Evolutionary conservation across 83 land plant species (phyloP).

Genomic region (Picea abies): DNA sequence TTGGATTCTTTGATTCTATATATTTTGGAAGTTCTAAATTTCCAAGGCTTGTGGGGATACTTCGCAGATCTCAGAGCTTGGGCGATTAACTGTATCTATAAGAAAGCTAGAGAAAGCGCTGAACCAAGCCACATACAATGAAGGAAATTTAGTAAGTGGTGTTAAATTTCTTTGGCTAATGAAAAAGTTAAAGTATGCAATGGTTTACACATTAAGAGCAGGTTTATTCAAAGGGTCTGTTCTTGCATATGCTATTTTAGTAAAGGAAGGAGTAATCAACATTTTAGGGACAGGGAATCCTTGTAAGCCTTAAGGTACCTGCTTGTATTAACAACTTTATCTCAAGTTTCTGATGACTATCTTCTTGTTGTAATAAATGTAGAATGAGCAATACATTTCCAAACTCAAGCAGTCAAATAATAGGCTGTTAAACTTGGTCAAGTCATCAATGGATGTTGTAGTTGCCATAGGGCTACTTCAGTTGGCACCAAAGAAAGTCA

Average conservation of each 20-base stretch:
- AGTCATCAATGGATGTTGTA: conserved; percentile 78
- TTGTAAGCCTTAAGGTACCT: background rate
- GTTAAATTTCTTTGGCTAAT: background rate
- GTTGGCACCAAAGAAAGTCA: conserved; percentile 86
- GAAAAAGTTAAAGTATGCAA: background rate
- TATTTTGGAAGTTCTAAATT: background rate
- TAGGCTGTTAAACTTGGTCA: conserved; percentile 64
- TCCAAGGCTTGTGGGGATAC: background rate
- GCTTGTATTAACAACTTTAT: background rate
- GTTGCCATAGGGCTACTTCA: conserved; percentile 96
- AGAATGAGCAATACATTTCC: conserved; percentile 68
- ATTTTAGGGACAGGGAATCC: background rate
- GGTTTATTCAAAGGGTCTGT: background rate
- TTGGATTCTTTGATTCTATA: background rate
- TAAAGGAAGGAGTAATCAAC: background rate
- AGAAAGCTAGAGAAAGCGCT: conserved; percentile 72
- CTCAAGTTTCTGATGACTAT: background rate
- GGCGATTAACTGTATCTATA: conserved; percentile 57
- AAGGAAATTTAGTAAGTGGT: conserved; percentile 31
- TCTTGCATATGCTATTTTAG: background rate
- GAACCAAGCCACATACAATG: conserved; percentile 28
- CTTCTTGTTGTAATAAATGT: conserved; percentile 14
- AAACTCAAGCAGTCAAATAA: conserved; percentile 63
- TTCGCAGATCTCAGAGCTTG: conserved; percentile 68
- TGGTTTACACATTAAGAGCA: background rate